A percentile compares a stretch with the other conserved stretches of the same genome.
Evolutionary conservation across 78 protist genomes (phyloP).

Genomic region (Pelomyxa schiedti): DNA sequence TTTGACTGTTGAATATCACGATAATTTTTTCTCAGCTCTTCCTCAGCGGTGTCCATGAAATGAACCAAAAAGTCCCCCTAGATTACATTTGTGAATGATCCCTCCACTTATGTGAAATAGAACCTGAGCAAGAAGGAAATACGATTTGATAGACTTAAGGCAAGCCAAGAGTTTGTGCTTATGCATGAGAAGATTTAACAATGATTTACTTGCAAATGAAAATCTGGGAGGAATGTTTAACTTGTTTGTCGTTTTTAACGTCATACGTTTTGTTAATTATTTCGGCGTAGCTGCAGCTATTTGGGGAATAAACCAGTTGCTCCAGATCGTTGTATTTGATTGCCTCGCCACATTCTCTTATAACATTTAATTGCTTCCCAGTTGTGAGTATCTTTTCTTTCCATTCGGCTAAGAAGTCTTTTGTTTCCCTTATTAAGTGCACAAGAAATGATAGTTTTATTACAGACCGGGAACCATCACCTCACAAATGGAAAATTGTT

Average conservation of each 20-base stretch:
- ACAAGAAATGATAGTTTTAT: conserved; percentile 33
- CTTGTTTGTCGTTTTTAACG: too few species aligned
- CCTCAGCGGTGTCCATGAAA: conserved; percentile 63
- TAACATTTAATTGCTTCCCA: conserved; percentile 69
- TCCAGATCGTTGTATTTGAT: too few species aligned
- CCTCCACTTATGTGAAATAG: too few species aligned
- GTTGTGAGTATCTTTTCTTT: conserved; percentile 14
- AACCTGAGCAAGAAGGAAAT: conserved; percentile 61
- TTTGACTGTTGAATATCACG: conserved; percentile 20
- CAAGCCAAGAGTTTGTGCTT: conserved; percentile 29
- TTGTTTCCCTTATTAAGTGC: conserved; percentile 5
- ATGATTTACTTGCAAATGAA: conserved; percentile 13
- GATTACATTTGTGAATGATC: too few species aligned
- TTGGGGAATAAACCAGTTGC: not conserved
- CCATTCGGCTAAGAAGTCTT: conserved; percentile 17
- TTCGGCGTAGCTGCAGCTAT: too few species aligned
- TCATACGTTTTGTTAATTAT: too few species aligned
- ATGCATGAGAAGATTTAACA: conserved; percentile 25
- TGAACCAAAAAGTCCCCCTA: conserved; percentile 70
- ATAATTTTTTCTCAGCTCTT: conserved; percentile 42
- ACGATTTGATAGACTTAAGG: conserved; percentile 43
- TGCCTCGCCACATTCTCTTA: conserved; percentile 44
- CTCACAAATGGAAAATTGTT: not conserved
- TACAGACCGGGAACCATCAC: conserved; percentile 28
- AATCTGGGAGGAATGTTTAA: too few species aligned